phyloP scores from a whole-genome alignment of 805 yeast genomes.

The Candida dajiaensis region DNA sequence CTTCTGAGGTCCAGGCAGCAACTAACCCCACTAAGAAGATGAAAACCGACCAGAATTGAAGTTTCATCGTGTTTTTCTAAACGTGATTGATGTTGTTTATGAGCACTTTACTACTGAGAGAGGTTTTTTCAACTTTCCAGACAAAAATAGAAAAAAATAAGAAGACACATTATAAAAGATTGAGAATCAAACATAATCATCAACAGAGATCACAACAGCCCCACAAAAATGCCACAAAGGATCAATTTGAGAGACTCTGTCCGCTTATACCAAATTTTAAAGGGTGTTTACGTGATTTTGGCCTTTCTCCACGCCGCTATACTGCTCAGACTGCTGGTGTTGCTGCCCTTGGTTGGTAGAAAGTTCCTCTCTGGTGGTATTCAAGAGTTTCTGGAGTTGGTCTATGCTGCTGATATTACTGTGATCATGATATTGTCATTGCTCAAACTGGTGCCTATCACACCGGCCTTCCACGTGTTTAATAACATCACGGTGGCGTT shows the following conservation, averaged over 20 bases:
- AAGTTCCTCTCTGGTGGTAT: slow-evolving; percentile 66
- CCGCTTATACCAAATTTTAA: slow-evolving; percentile 5
- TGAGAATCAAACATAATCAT: background rate
- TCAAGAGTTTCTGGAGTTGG: slow-evolving; percentile 46
- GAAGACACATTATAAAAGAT: background rate
- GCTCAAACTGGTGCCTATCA: slow-evolving; percentile 8
- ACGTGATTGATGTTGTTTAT: too few species aligned
- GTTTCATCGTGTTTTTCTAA: slow-evolving; percentile 4
- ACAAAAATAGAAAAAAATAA: slow-evolving; percentile 21
- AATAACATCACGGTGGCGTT: background rate
- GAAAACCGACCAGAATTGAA: slow-evolving; percentile 13
- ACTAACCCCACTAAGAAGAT: slow-evolving; percentile 18
- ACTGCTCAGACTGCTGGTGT: slow-evolving; percentile 39
- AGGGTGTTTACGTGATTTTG: slow-evolving; percentile 4
- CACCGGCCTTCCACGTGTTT: background rate
- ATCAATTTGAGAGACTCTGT: slow-evolving; percentile 14
- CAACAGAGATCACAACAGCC: background rate
- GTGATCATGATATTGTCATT: background rate
- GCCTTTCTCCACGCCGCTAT: slow-evolving; percentile 23
- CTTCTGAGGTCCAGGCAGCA: slow-evolving; percentile 56
- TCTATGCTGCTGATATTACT: slow-evolving; percentile 4
- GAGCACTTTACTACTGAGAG: too few species aligned
- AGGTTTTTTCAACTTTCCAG: background rate
- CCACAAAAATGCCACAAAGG: slow-evolving; percentile 23
- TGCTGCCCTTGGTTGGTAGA: slow-evolving; percentile 61